phyloP scores from a whole-genome alignment of 495 filamentous ascomycete species.

The Podospora pseudocomata region DNA sequence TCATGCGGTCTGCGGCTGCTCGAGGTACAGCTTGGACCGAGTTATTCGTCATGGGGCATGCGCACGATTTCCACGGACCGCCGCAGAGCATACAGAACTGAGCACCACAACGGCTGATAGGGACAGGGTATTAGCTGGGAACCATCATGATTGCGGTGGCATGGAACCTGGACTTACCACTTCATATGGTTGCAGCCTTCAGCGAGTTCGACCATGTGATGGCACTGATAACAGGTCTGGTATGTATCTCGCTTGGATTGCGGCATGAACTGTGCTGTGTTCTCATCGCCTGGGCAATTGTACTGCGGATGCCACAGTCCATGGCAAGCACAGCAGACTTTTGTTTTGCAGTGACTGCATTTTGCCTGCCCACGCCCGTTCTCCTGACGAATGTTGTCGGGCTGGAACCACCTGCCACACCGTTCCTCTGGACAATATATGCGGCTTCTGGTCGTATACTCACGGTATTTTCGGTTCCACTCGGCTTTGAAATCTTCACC shows the following conservation, averaged over 20 bases:
- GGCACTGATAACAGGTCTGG: slow-evolving; percentile 74
- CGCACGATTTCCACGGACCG: slow-evolving; percentile 73
- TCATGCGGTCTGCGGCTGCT: background rate
- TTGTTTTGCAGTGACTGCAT: slow-evolving; percentile 65
- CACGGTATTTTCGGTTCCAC: slow-evolving; percentile 74
- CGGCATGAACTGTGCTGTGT: slow-evolving; percentile 60
- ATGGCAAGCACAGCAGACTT: slow-evolving; percentile 71
- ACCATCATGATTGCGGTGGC: slow-evolving; percentile 1
- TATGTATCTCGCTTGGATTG: slow-evolving; percentile 68
- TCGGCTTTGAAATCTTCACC: slow-evolving; percentile 64
- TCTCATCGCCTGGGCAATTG: slow-evolving; percentile 70
- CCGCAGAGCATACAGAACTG: slow-evolving; percentile 84
- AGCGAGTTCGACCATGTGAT: slow-evolving; percentile 69
- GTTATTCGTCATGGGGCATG: slow-evolving; percentile 47
- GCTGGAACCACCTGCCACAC: slow-evolving; percentile 75
- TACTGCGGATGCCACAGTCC: slow-evolving; percentile 63
- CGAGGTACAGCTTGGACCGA: background rate
- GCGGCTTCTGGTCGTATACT: slow-evolving; percentile 68
- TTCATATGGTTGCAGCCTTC: slow-evolving; percentile 86
- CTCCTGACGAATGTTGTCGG: slow-evolving; percentile 55
- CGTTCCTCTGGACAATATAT: slow-evolving; percentile 67
- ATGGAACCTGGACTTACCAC: slow-evolving; percentile 52
- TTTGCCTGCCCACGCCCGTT: slow-evolving; percentile 52
- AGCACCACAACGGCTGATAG: slow-evolving; percentile 66
- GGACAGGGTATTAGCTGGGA: slow-evolving; percentile 17